Base-by-base conservation (phyloP, 257 asterid species). In the Fraxinus pennsylvanica region DNA sequence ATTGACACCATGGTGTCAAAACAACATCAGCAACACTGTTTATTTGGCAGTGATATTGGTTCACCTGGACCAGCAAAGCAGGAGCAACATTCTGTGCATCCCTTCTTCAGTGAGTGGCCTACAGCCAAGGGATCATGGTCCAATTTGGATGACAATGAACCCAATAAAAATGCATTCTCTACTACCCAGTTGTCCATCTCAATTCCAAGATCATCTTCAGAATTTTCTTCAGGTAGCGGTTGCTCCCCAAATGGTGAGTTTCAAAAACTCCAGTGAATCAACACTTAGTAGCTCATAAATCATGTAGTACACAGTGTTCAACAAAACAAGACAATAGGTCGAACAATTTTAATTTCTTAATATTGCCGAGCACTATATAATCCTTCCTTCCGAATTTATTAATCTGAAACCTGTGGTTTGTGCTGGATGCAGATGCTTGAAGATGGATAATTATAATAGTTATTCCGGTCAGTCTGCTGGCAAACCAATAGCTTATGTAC, bases 81-180 rank as follows among this genome's bases (percentile, higher is more conserved):
- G 75, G 94, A 94, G 77, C 94, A 87, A 29, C 84, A 89, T 27
- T 89, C 91, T 0, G 91, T 94, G 81, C 97, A 86, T 68, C 95
- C 91, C 73, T 94, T 92, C 92, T 94, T 94, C 39, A 92, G 90
- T 5, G 97, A 94, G 87, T 92, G 96, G 96, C 97, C 99, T 12
- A 85, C 91, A 8, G 77, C 90, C 22, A 92, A 91, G 81, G 97
- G 89, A 81, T 86, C 96, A 13, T 94, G 97, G 99, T 90, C 96
- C 71, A 82, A 80, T 74, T 90, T 92, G 1, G 91, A 91, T 21
- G 92, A 87, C 19, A 90, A 81, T 25, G 93, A 88, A 41, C 81
- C 91, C 47, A 83, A 86, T 87, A 90, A 86, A 77, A 88, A 84
- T 43, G 72, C 88, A 30, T 85, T 84, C 85, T 92, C 96, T 71